phyloP scores from a whole-genome alignment of 1,284 basidiomycete genomes.

The Trichosporon sp. region DNA sequence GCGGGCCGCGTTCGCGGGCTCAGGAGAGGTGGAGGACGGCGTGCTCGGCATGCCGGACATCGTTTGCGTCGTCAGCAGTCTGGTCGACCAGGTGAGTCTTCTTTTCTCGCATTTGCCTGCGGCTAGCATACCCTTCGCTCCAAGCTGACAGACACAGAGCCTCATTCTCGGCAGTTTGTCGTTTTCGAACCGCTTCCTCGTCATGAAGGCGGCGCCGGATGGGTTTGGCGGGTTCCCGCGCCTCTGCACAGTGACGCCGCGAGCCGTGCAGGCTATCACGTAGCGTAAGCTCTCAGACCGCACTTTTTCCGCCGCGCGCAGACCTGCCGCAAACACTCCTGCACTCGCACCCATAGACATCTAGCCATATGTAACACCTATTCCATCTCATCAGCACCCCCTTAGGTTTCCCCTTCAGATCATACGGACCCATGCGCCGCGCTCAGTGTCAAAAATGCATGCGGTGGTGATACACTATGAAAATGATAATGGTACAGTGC shows the following conservation, averaged over 20 bases:
- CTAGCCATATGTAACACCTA: neutral
- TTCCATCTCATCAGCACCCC: too few species aligned
- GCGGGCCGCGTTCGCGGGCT: slow-evolving; percentile 39
- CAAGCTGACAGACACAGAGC: slow-evolving; percentile 33
- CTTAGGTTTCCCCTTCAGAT: too few species aligned
- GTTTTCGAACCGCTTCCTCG: slow-evolving; percentile 48
- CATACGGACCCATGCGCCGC: too few species aligned
- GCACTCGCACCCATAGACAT: neutral
- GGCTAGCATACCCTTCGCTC: neutral
- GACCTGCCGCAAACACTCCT: too few species aligned
- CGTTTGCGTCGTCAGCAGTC: slow-evolving; percentile 49
- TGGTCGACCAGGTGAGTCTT: slow-evolving; percentile 55
- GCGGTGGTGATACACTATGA: too few species aligned
- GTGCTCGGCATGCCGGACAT: slow-evolving; percentile 47
- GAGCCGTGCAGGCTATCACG: slow-evolving; percentile 26
- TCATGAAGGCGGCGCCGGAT: slow-evolving; percentile 43
- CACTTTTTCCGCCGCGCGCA: too few species aligned
- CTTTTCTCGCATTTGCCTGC: neutral
- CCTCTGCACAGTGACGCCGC: slow-evolving; percentile 39
- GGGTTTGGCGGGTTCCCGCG: slow-evolving; percentile 52
- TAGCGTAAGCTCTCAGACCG: slow-evolving; percentile 2
- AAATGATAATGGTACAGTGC: too few species aligned
- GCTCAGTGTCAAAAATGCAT: too few species aligned
- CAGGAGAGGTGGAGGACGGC: slow-evolving; percentile 51
- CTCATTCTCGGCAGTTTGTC: slow-evolving; percentile 48